Base-by-base conservation (phyloP, 2,329 filamentous ascomycete genomes). In the Claviceps monticola region DNA sequence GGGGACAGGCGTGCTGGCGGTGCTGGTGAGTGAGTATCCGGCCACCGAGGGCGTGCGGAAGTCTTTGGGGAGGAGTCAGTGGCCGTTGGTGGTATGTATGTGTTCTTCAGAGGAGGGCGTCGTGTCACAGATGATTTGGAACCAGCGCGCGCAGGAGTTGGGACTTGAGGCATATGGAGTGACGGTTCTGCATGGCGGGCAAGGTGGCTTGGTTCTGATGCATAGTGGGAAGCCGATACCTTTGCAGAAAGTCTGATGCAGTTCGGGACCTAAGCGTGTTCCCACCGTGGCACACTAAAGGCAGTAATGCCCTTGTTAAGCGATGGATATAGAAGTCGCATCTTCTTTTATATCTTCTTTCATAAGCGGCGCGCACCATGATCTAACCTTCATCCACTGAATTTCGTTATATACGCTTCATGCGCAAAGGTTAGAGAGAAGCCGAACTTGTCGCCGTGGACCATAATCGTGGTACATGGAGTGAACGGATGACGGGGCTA, bases 41-140 rank as follows among this genome's bases (percentile, higher is more conserved):
- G 85, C 88, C 36, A 95, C 89, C 0, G 85, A 80, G 61, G 91
- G 90, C 1, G 81, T 94, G 3, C 71, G 86, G 53, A 82, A 88
- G 47, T 81, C 87, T 23, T 62, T 96, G 57, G 75, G 75, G 4
- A 71, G 79, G 53, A 86, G 84, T 61, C 66, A 70, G 39, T 82
- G 78, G 70, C 86, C 88, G 1, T 77, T 95, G 73, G 82, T 82
- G 0, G 82, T 82, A 0, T 94, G 81, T 59, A 66, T 86, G 26
- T 79, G 78, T 51, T 80, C 85, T 54, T 75, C 75, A 1, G 60
- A 60, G 16, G 72, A 75, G 2, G 86, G 86, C 0, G 62, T 62
- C 7, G 63, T 88, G 21, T 67, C 74, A 60, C 84, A 90, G 68
- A 77, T 89, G 65, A 58, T 88, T 4, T 90, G 85, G 86, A 91